These are phyloP conservation scores for Aspergillus kassunensis DNA, from an alignment of 495 filamentous ascomycete genomes.

Conservation along the genomic window DNA sequence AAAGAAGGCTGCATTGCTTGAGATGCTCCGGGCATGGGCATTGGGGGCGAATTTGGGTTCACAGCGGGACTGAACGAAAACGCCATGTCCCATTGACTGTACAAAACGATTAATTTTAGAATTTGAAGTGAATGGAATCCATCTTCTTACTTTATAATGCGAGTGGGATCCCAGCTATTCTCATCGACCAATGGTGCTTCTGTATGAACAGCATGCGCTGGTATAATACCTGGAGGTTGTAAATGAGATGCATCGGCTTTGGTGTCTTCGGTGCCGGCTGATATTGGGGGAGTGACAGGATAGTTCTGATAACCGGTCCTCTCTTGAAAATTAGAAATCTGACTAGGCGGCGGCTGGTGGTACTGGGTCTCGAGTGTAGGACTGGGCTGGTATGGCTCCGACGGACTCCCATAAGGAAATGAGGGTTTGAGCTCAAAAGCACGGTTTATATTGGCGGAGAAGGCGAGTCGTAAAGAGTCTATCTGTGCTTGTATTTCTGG, in stretches of 20 bases:
- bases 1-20: slow-evolving; percentile 29
- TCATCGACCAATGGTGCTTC: slow-evolving; percentile 61
- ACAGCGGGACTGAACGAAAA: slow-evolving; percentile 65
- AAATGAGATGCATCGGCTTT: slow-evolving; percentile 78
- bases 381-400: slow-evolving; percentile 58
- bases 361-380: slow-evolving; percentile 53
- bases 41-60: slow-evolving; percentile 48
- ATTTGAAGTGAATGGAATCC: background rate
- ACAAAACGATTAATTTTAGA: slow-evolving; percentile 22
- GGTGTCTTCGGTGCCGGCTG: slow-evolving; percentile 65
- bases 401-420: slow-evolving; percentile 85
- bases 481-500: slow-evolving; percentile 90
- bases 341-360: slow-evolving; percentile 35
- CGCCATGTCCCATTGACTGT: slow-evolving; percentile 85
- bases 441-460: slow-evolving; percentile 80
- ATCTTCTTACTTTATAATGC: slow-evolving; percentile 81
- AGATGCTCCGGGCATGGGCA: slow-evolving; percentile 30
- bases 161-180: slow-evolving; percentile 82
- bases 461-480: slow-evolving; percentile 83
- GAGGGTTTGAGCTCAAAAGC: slow-evolving; percentile 85
- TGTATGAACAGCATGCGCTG: slow-evolving; percentile 44
- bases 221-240: slow-evolving; percentile 74
- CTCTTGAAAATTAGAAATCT: slow-evolving; percentile 41
- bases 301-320: slow-evolving; percentile 73
- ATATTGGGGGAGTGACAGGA: slow-evolving; percentile 80